These are phyloP conservation scores for Colletotrichum chlorophyti DNA, from an alignment of 2,329 filamentous ascomycete genomes.

Conservation along the genomic window DNA sequence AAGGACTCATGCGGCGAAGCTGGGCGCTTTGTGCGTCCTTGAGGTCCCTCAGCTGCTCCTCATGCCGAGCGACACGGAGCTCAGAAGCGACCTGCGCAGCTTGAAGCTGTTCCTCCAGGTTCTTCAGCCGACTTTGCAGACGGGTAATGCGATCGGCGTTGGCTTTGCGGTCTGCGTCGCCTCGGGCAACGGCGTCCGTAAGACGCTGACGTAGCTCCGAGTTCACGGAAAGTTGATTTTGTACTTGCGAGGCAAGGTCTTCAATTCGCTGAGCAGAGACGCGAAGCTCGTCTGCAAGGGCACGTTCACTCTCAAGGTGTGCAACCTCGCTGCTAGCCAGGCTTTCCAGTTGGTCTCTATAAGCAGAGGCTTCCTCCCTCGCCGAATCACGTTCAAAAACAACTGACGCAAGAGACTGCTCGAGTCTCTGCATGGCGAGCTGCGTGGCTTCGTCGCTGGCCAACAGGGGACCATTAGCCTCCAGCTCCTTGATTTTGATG, in stretches of 20 bases:
- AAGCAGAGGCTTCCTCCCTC: constrained; percentile 66
- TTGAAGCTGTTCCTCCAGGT: constrained; percentile 84
- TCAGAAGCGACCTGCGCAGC: constrained; percentile 86
- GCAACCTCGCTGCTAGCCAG: constrained; percentile 63
- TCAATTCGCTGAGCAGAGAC: constrained; percentile 81
- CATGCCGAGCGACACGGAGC: constrained; percentile 81
- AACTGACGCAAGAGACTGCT: constrained; percentile 72
- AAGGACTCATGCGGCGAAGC: constrained; percentile 74
- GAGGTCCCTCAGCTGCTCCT: constrained; percentile 80
- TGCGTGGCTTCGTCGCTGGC: constrained; percentile 64
- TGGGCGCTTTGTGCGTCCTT: constrained; percentile 80
- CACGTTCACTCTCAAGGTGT: constrained; percentile 65
- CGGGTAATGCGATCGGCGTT: constrained; percentile 84
- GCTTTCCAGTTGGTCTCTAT: constrained; percentile 66
- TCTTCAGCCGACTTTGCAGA: constrained; percentile 81
- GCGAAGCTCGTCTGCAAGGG: constrained; percentile 72
- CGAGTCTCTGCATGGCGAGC: constrained; percentile 68
- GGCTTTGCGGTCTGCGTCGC: constrained; percentile 81
- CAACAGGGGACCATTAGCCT: constrained; percentile 49
- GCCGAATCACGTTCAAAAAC: constrained; percentile 77
- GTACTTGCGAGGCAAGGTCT: constrained; percentile 79
- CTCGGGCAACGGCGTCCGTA: constrained; percentile 78
- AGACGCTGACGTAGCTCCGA: constrained; percentile 77
- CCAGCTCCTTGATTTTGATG: constrained; percentile 69
- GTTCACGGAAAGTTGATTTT: constrained; percentile 81